phyloP scores from a whole-genome alignment of 2,329 filamentous ascomycete species.

The Trichoderma semiorbis region DNA sequence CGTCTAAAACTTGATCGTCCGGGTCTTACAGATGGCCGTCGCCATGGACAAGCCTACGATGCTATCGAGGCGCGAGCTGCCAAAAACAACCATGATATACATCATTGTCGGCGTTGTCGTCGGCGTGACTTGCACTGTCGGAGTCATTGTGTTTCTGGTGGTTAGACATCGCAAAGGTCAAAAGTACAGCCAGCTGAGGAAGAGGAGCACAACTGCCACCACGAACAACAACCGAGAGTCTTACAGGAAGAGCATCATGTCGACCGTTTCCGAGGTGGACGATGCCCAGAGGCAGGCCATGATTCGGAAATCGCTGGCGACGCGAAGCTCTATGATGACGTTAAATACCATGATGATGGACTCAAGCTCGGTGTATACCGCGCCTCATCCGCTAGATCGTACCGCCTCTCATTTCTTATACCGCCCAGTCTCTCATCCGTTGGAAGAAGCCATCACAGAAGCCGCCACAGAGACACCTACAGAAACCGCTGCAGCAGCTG shows the following conservation, averaged over 20 bases:
- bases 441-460: neutral
- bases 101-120: conserved; percentile 12
- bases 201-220: neutral
- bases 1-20: neutral
- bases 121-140: neutral
- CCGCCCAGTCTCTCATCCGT: neutral
- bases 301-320: conserved; percentile 17
- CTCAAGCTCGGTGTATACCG: neutral
- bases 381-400: neutral
- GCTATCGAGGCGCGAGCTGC: neutral
- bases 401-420: neutral
- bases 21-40: neutral
- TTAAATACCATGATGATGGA: neutral
- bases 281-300: conserved; percentile 15
- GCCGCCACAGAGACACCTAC: no score
- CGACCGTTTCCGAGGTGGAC: conserved; percentile 7
- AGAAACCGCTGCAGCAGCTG: neutral
- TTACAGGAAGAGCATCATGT: conserved; percentile 13
- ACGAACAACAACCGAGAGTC: neutral
- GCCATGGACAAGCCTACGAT: neutral
- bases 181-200: neutral
- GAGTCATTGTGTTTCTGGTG: neutral
- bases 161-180: neutral
- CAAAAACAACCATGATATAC: neutral
- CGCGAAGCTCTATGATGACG: conserved; percentile 2